A percentile compares a stretch with the other conserved stretches of the same genome.
These are phyloP conservation scores for Trichoderma sp. DNA, from an alignment of 2,329 filamentous ascomycete genomes.

Conservation along the genomic window DNA sequence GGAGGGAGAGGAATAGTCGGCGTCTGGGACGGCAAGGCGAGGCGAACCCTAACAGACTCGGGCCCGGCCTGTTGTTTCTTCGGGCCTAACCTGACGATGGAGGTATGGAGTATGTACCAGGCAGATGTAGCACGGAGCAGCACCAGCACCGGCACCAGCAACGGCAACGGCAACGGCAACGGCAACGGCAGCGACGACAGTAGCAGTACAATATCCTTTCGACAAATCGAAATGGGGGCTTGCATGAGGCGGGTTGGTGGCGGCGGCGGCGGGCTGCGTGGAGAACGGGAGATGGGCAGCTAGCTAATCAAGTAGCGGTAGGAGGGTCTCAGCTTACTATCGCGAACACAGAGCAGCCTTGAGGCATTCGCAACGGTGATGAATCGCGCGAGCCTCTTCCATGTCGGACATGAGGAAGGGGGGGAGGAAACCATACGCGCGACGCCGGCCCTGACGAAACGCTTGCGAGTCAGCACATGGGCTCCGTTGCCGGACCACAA, in stretches of 20 bases:
- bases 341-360: conserved; percentile 52
- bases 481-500: conserved; percentile 21
- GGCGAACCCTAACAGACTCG: conserved; percentile 7
- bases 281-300: conserved; percentile 27
- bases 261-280: conserved; percentile 26
- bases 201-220: background rate
- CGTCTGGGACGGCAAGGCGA: conserved; percentile 15
- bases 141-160: background rate
- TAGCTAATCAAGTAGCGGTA: conserved; percentile 28
- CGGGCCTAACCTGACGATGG: conserved; percentile 13
- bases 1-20: conserved; percentile 6
- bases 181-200: no score
- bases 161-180: no score
- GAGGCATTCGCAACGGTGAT: conserved; percentile 62
- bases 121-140: conserved; percentile 16
- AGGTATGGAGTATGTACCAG: conserved; percentile 26
- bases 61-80: conserved; percentile 10
- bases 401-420: conserved; percentile 54
- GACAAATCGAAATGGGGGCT: conserved; percentile 24
- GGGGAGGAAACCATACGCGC: conserved; percentile 33
- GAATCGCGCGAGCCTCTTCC: conserved; percentile 59
- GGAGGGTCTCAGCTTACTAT: conserved; percentile 37
- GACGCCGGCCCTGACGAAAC: conserved; percentile 36
- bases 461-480: conserved; percentile 28
- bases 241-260: conserved; percentile 24